A percentile compares a stretch with the other conserved stretches of the same genome.
phyloP scores from a whole-genome alignment of 1,284 basidiomycete species.

The Cystobasidium sp. region DNA sequence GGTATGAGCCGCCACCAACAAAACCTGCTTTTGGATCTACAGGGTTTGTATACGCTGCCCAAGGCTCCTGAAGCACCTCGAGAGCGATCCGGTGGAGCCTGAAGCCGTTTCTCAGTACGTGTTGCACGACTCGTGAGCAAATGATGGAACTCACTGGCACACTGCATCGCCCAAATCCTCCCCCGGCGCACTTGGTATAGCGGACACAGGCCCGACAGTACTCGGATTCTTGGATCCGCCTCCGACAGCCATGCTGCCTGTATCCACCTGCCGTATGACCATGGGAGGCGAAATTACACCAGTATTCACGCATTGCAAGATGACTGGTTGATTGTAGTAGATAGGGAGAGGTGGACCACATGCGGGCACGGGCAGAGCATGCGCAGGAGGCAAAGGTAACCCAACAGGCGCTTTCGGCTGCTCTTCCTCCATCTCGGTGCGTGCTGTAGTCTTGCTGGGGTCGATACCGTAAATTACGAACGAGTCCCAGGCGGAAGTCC shows the following conservation, averaged over 20 bases:
- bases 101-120: not conserved
- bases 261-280: constrained; percentile 90
- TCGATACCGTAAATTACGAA: constrained; percentile 83
- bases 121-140: constrained; percentile 26
- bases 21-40: constrained; percentile 73
- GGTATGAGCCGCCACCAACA: constrained; percentile 70
- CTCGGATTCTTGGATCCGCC: constrained; percentile 68
- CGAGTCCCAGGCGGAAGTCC: constrained; percentile 68
- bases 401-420: constrained; percentile 72
- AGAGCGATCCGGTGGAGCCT: constrained; percentile 67
- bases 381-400: constrained; percentile 84
- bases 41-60: constrained; percentile 13
- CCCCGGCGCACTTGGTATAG: constrained; percentile 61
- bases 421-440: constrained; percentile 61
- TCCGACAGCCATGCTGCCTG: constrained; percentile 84
- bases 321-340: constrained; percentile 94
- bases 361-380: constrained; percentile 79
- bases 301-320: constrained; percentile 90
- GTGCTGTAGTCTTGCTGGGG: constrained; percentile 58
- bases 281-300: constrained; percentile 90
- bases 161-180: constrained; percentile 92
- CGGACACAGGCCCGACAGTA: constrained; percentile 12
- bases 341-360: constrained; percentile 70
- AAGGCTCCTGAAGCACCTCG: constrained; percentile 64
- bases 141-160: constrained; percentile 64